phyloP scores from a whole-genome alignment of 2,329 filamentous ascomycete species.

The Dactylellina cionopaga region DNA sequence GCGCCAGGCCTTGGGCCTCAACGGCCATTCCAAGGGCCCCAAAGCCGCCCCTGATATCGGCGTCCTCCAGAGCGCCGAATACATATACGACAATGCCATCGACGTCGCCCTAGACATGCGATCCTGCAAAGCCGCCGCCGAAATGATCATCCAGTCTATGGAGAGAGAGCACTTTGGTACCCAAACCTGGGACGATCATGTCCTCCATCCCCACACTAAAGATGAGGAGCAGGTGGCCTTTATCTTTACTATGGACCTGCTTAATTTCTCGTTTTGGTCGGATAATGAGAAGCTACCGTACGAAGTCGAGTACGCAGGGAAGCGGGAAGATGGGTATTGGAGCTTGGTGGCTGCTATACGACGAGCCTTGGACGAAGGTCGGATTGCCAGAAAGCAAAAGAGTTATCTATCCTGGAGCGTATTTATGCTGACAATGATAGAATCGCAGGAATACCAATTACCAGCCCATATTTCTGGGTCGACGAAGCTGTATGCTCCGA shows the following conservation, averaged over 20 bases:
- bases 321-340: conserved; percentile 95
- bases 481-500: conserved; percentile 79
- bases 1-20: conserved; percentile 54
- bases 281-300: conserved; percentile 76
- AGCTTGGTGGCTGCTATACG: conserved; percentile 88
- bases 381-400: conserved; percentile 53
- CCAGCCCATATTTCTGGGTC: conserved; percentile 85
- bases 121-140: conserved; percentile 82
- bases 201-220: conserved; percentile 85
- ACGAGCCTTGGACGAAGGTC: conserved; percentile 86
- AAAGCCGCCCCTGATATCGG: conserved; percentile 74
- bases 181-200: conserved; percentile 85
- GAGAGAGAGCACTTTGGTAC: conserved; percentile 83
- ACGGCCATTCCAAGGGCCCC: conserved; percentile 2
- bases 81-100: conserved; percentile 89
- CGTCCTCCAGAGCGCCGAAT: conserved; percentile 83
- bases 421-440: not conserved
- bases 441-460: conserved; percentile 80
- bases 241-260: conserved; percentile 94
- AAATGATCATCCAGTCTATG: conserved; percentile 82
- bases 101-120: conserved; percentile 89
- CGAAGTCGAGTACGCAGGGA: conserved; percentile 79
- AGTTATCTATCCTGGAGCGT: no score
- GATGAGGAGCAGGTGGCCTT: conserved; percentile 85
- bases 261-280: conserved; percentile 99